Conservation (phyloP, 1,284 basidiomycete species). For the Golubevia sp. region DNA sequence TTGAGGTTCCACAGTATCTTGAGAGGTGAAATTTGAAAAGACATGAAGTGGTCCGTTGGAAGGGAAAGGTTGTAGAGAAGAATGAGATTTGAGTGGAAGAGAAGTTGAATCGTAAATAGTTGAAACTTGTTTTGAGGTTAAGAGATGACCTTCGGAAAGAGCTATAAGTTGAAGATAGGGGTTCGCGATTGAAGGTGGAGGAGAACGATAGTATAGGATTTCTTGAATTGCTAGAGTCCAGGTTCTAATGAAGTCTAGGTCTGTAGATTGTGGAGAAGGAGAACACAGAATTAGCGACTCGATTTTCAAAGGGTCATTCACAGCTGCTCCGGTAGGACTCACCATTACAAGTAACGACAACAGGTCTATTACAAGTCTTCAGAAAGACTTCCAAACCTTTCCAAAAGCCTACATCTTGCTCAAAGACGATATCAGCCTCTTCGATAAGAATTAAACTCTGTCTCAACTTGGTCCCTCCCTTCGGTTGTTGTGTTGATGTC, state of each 20-base stretch:
- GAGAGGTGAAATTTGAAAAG: neutral
- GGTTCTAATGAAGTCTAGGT: slow-evolving; percentile 4
- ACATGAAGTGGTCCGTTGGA: neutral
- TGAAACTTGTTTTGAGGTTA: slow-evolving; percentile 10
- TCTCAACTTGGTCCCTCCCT: slow-evolving; percentile 62
- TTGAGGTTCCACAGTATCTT: neutral
- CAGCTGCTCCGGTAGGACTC: no score
- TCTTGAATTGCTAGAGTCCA: neutral
- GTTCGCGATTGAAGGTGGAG: slow-evolving; percentile 68
- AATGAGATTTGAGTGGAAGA: neutral
- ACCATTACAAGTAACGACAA: slow-evolving; percentile 51
- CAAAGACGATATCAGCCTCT: slow-evolving; percentile 91
- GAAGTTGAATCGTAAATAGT: neutral
- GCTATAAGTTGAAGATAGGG: slow-evolving; percentile 76
- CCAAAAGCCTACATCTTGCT: slow-evolving; percentile 92
- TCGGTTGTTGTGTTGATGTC: slow-evolving; percentile 20
- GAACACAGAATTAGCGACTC: neutral
- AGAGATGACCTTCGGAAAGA: slow-evolving; percentile 67
- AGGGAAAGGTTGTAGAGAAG: neutral
- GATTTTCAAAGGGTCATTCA: neutral
- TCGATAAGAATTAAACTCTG: slow-evolving; percentile 95
- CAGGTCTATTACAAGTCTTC: slow-evolving; percentile 40
- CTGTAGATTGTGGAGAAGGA: neutral
- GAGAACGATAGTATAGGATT: slow-evolving; percentile 70
- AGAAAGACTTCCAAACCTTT: slow-evolving; percentile 65